A percentile compares a stretch with the other conserved stretches of the same genome.
phyloP scores from a whole-genome alignment of 2,329 filamentous ascomycete species.

The Pestalotiopsis sp. region DNA sequence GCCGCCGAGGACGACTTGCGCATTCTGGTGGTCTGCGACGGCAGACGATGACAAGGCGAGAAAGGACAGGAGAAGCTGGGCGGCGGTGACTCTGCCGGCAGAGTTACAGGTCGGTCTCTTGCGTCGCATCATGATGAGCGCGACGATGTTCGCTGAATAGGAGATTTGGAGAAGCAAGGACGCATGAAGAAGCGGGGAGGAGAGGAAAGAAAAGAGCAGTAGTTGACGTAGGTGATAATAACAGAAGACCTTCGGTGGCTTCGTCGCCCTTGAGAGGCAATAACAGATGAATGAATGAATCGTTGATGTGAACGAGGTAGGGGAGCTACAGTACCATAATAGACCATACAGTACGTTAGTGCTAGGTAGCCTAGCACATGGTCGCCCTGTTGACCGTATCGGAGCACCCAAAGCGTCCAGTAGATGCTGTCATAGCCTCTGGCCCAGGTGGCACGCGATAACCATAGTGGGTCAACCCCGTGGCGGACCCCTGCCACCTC shows the following conservation, averaged over 20 bases:
- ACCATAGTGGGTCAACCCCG: background rate
- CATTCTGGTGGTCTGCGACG: slow-evolving; percentile 34
- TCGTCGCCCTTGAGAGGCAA: background rate
- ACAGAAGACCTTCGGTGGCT: background rate
- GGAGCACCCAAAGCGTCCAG: background rate
- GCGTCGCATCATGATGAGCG: slow-evolving; percentile 7
- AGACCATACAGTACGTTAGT: background rate
- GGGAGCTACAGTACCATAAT: background rate
- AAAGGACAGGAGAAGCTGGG: slow-evolving; percentile 66
- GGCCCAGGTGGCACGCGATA: background rate
- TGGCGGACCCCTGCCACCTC: background rate
- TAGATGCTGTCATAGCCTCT: background rate
- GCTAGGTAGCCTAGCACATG: background rate
- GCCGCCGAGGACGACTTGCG: slow-evolving; percentile 47
- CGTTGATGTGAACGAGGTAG: background rate
- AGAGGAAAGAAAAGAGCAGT: background rate
- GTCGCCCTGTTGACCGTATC: background rate
- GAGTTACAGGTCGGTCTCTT: slow-evolving; percentile 50
- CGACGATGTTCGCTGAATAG: no score
- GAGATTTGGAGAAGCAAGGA: background rate
- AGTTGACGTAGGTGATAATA: background rate
- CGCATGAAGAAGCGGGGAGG: background rate
- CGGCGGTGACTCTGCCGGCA: slow-evolving; percentile 61
- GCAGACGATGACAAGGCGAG: slow-evolving; percentile 58
- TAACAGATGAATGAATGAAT: background rate